These are phyloP conservation scores for Angomonas desouzai DNA, from an alignment of 208 protist species.

Conservation along the genomic window DNA sequence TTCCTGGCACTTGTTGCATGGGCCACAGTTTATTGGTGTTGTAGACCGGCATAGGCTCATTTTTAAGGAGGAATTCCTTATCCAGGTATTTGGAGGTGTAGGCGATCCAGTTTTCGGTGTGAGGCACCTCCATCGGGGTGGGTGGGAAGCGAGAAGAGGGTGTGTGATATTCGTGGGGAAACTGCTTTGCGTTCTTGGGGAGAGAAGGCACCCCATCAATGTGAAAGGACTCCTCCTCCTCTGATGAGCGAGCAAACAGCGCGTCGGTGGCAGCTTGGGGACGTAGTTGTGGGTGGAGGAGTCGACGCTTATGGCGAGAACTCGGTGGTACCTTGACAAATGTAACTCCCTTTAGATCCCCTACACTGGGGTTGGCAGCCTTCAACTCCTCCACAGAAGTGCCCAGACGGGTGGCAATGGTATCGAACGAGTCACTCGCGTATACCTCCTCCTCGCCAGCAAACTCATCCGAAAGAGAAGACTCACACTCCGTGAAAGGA, in stretches of 20 bases:
- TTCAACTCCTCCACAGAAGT: constrained; percentile 47
- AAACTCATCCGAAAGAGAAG: constrained; percentile 41
- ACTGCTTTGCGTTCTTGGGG: constrained; percentile 64
- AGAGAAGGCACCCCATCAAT: constrained; percentile 28
- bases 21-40: constrained; percentile 87
- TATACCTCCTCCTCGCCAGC: constrained; percentile 49
- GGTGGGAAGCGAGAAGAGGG: constrained; percentile 66
- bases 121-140: constrained; percentile 40
- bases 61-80: constrained; percentile 53
- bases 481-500: constrained; percentile 44
- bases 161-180: constrained; percentile 86
- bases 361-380: constrained; percentile 31
- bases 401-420: constrained; percentile 48
- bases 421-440: constrained; percentile 46
- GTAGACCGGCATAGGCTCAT: constrained; percentile 64
- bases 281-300: constrained; percentile 70
- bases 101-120: constrained; percentile 66
- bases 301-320: constrained; percentile 41
- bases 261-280: constrained; percentile 57
- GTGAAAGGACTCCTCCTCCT: constrained; percentile 39
- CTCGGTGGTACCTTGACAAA: constrained; percentile 42
- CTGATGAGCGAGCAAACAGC: constrained; percentile 49
- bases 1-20: constrained; percentile 84
- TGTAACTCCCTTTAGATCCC: constrained; percentile 15
- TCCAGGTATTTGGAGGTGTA: constrained; percentile 86